These are phyloP conservation scores for Tylopilus orsonianus DNA, from an alignment of 1,284 basidiomycete species.

Conservation along the genomic window DNA sequence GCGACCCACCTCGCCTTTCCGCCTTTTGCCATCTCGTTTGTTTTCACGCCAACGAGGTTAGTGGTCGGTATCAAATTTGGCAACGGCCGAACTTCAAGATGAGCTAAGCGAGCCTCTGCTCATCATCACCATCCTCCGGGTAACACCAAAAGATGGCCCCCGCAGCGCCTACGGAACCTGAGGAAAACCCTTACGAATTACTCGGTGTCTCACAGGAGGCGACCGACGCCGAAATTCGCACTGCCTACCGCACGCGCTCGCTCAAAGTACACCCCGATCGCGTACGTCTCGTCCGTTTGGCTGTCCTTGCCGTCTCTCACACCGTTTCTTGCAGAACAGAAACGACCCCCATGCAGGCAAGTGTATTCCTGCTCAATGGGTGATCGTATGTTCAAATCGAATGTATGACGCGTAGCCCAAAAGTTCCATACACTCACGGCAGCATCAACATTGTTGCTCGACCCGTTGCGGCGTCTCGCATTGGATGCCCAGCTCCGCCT, in stretches of 20 bases:
- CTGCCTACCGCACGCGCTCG: conserved; percentile 80
- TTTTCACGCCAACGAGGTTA: neutral
- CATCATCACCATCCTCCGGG: neutral
- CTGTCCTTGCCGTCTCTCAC: neutral
- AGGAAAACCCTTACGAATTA: conserved; percentile 75
- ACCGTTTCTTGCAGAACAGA: conserved; percentile 54
- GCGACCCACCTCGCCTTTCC: conserved; percentile 50
- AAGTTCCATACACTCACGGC: conserved; percentile 89
- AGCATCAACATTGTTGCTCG: conserved; percentile 83
- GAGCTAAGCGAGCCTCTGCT: neutral
- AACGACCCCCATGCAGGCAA: conserved; percentile 76
- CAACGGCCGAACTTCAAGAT: conserved; percentile 10
- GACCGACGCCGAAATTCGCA: conserved; percentile 81
- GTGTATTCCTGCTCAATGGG: conserved; percentile 6
- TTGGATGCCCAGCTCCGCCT: conserved; percentile 78
- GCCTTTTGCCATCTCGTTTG: conserved; percentile 40
- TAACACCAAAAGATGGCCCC: conserved; percentile 21
- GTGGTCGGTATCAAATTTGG: conserved; percentile 8
- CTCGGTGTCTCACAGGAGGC: conserved; percentile 67
- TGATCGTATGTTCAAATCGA: neutral
- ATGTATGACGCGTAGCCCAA: conserved; percentile 45
- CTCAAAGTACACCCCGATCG: conserved; percentile 89
- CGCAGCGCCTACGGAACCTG: conserved; percentile 38
- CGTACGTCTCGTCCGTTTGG: conserved; percentile 44
- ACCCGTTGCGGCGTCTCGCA: conserved; percentile 80